Evolutionary conservation across 2,329 filamentous ascomycete genomes (phyloP), one percentile per base, ranked within the genome.

Genomic region (Apiospora saccharicola): DNA sequence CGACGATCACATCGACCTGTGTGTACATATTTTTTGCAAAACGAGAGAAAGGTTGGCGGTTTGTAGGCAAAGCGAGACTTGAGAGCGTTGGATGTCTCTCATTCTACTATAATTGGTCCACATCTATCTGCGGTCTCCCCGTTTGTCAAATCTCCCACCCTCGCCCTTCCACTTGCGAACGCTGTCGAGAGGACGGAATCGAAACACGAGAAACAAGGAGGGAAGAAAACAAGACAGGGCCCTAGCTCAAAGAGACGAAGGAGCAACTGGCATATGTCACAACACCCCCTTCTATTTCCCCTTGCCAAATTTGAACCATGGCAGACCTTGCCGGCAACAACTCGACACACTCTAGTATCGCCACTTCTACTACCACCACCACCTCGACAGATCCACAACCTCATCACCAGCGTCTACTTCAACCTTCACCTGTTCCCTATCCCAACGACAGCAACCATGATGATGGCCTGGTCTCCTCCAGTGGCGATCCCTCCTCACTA

Each of bases 401-500:
- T 53, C 46, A n/a, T n/a, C 57, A 64, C 1, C 57, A 41, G 57
- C 57, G 16, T 64, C 1, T 41, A 22, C 57, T 64, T 24, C 57
- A 64, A n/a, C 34, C 57, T 5, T 64, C 57, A 41, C 57, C 57
- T 64, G 57, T 34, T 14, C 57, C 57, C 30, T 41, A 41, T n/a
- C 41, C 57, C 57, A 41, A 22, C 10, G 41, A n/a, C 22, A 26
- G 4, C 49, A 64, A 64, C 70, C 34, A 70, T 64, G 44, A 30
- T 70, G 26, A 41, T 46, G 64, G 8, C 70, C 37, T 34, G 51
- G 19, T 41, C 49, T 14, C 57, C 8, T 64, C 57, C 7, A 24
- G 57, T 64, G 57, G 57, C 10, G 34, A 64, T 24, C 57, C 34
- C 41, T 69, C 73, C 49, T 67, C 73, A 19, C 76, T 75, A 37